Evolutionary conservation across 139 green algal genomes (phyloP).

Genomic region (Volvox africanus): DNA sequence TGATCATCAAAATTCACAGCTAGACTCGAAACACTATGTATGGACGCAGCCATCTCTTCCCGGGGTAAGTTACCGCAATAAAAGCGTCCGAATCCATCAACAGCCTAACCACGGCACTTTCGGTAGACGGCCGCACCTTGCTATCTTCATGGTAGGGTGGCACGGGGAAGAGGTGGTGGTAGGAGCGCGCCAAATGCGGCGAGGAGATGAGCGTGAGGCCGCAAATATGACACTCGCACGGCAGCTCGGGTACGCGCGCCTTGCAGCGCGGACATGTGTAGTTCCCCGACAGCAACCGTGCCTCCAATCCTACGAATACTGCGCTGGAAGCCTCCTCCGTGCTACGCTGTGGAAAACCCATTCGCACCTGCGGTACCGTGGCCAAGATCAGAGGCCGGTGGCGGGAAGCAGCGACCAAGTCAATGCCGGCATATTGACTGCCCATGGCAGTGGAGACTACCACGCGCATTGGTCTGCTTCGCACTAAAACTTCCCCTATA

Average conservation of each 20-base stretch:
- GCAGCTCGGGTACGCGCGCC: constrained; percentile 82
- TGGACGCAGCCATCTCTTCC: no score
- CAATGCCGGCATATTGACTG: no score
- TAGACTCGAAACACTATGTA: no score
- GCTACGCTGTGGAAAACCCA: constrained; percentile 88
- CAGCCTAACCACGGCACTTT: no score
- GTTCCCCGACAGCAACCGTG: constrained; percentile 68
- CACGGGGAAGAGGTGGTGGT: constrained; percentile 99
- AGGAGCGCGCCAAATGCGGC: constrained; percentile 95
- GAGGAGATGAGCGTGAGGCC: constrained; percentile 95
- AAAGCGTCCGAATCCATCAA: no score
- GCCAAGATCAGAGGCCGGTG: background rate
- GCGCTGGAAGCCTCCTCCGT: constrained; percentile 64
- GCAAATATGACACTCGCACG: constrained; percentile 92
- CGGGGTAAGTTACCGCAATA: no score
- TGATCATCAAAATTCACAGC: no score
- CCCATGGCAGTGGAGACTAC: no score
- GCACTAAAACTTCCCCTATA: no score
- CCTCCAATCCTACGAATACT: constrained; percentile 77
- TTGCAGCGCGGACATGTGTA: constrained; percentile 87
- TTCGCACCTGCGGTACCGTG: constrained; percentile 71
- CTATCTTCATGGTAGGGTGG: constrained; percentile 77
- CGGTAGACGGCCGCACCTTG: background rate
- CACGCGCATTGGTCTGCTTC: no score
- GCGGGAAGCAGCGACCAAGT: background rate